These are phyloP conservation scores for Zygosaccharomyces lentus DNA, from an alignment of 805 yeast species.

Conservation along the genomic window DNA sequence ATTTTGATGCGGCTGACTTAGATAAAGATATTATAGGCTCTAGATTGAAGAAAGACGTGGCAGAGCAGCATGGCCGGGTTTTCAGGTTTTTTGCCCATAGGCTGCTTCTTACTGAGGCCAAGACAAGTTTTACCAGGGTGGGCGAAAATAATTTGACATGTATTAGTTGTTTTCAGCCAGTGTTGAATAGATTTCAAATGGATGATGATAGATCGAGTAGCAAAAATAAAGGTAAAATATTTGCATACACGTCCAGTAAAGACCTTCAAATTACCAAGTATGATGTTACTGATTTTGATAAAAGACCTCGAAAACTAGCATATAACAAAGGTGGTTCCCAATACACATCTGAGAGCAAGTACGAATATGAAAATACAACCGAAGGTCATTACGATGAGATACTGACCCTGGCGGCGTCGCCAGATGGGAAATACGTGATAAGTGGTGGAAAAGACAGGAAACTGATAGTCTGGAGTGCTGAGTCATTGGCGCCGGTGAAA, in stretches of 20 bases:
- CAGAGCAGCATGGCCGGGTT: constrained; percentile 80
- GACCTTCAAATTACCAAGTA: constrained; percentile 78
- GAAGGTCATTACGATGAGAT: constrained; percentile 79
- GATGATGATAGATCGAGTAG: constrained; percentile 35
- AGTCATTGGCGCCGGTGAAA: constrained; percentile 67
- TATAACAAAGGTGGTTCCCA: constrained; percentile 60
- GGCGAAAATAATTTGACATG: constrained; percentile 55
- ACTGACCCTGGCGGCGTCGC: constrained; percentile 72
- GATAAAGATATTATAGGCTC: constrained; percentile 81
- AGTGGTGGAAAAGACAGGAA: constrained; percentile 87
- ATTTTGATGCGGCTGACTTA: constrained; percentile 84
- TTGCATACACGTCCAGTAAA: constrained; percentile 76
- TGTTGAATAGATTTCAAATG: constrained; percentile 30
- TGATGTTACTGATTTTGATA: constrained; percentile 52
- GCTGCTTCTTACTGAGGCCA: constrained; percentile 40
- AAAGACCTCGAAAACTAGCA: constrained; percentile 62
- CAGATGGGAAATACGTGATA: constrained; percentile 82
- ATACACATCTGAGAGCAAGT: constrained; percentile 35
- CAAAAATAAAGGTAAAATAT: constrained; percentile 50
- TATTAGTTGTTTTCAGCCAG: constrained; percentile 36
- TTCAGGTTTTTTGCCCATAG: constrained; percentile 61
- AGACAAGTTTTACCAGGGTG: constrained; percentile 49
- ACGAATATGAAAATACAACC: constrained; percentile 46
- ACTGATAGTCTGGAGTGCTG: constrained; percentile 81
- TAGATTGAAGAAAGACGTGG: constrained; percentile 81